phyloP scores from a whole-genome alignment of 768 basidiomycete genomes.

The Lentinula sp. region DNA sequence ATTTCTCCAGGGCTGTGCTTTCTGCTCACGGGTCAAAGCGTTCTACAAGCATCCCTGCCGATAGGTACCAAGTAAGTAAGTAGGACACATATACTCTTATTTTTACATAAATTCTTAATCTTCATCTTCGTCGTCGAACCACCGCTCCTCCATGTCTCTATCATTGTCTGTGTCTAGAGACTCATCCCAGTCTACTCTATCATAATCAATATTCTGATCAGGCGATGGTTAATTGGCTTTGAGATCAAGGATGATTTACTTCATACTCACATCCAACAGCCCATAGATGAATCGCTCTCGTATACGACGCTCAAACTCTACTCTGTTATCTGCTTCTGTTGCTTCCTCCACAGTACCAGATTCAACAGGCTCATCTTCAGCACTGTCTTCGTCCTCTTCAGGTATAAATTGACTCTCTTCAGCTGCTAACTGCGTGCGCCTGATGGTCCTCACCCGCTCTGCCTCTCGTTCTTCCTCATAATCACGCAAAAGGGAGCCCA shows the following conservation, averaged over 20 bases:
- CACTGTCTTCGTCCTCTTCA: constrained; percentile 66
- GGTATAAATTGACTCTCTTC: constrained; percentile 46
- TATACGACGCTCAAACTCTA: constrained; percentile 53
- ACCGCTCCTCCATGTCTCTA: constrained; percentile 57
- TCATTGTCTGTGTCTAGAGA: constrained; percentile 55
- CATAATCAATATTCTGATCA: constrained; percentile 61
- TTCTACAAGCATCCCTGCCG: background rate
- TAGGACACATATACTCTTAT: background rate
- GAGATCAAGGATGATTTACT: background rate
- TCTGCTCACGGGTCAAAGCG: background rate
- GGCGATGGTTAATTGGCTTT: background rate
- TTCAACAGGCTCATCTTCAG: constrained; percentile 17
- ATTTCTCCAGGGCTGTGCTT: background rate
- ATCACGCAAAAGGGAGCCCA: constrained; percentile 57
- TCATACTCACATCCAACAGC: constrained; percentile 53
- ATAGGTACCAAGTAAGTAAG: no score
- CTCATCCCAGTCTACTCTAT: constrained; percentile 72
- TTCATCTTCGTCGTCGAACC: constrained; percentile 69
- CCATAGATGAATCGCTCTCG: constrained; percentile 74
- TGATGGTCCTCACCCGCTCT: constrained; percentile 45
- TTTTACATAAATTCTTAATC: background rate
- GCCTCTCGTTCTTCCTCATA: constrained; percentile 79
- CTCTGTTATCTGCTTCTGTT: constrained; percentile 42
- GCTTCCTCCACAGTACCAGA: constrained; percentile 29
- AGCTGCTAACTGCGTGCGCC: constrained; percentile 30